Base-by-base conservation (phyloP, 495 filamentous ascomycete species). In the Mytilinidion resinicola region DNA sequence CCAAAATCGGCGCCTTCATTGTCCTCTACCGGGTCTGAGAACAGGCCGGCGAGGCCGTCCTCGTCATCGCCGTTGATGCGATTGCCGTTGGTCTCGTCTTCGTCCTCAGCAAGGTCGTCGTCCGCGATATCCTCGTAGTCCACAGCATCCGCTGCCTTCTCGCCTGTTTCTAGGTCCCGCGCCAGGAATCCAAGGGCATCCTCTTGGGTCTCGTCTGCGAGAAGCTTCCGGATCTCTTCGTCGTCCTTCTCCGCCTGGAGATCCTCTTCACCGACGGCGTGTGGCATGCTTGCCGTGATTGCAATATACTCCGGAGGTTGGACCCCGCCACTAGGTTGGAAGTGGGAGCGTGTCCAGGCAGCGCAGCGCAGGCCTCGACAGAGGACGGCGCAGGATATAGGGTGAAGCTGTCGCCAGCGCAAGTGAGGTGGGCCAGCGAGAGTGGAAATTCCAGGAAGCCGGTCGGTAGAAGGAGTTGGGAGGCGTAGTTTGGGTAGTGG, bases 101-200 rank as follows among this genome's bases (percentile, higher is more conserved):
- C 83, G 60, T 88, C 85, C 8, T 87, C 84, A 6, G 84, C 79
- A 35, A 88, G 73, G 58, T 88, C 85, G 66, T 87, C 82, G 59
- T 88, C 85, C 34, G 80, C 78, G 42, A 96, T 86, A 70, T 96
- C 91, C 68, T 89, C 91, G 63, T 84, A 99, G 72, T 99, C 93
- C 15, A 86, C 69, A 14, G 88, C 88, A 74, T 91, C 85, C 38
- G 86, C 86, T 9, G 85, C 88, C 67, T 91, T 92, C 60, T 90
- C 86, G 2, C 80, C 80, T 15, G 78, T 74, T 34, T 85, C 82
- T 49, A 86, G 70, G 17, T 67, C 60, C 33, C 66, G 53, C 9
- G 47, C 47, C 19, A 66, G 30, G 56, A 69, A 64, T 19, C 63
- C 61, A 51, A 57, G 57, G 38, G 49, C 48, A 25, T 53, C 38